Conservation (phyloP, 2,329 filamentous ascomycete genomes). For the Sarocladiaceae sp. region DNA sequence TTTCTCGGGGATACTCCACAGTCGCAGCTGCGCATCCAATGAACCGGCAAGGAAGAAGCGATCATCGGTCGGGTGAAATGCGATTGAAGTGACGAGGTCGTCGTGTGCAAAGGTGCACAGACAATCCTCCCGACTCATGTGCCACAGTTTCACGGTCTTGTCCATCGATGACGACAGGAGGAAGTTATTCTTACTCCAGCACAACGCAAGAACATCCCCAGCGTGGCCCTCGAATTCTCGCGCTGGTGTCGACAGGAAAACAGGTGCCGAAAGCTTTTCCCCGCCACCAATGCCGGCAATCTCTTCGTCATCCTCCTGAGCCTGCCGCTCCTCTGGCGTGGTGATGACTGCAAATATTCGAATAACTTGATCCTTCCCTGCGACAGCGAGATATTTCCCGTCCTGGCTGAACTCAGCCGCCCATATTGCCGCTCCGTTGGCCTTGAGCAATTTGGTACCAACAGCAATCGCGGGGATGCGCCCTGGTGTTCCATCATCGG, state of each 20-base stretch:
- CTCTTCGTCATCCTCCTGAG: constrained; percentile 59
- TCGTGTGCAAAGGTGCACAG: constrained; percentile 91
- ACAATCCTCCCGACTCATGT: constrained; percentile 77
- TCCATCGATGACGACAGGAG: constrained; percentile 95
- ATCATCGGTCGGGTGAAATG: constrained; percentile 91
- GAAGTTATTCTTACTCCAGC: constrained; percentile 99
- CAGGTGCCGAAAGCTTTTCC: constrained; percentile 75
- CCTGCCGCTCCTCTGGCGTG: constrained; percentile 69
- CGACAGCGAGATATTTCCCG: constrained; percentile 85
- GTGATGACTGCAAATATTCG: constrained; percentile 86
- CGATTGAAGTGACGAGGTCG: constrained; percentile 90
- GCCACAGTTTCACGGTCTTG: constrained; percentile 93
- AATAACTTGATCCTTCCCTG: constrained; percentile 79
- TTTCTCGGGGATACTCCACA: constrained; percentile 98
- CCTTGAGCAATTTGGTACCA: constrained; percentile 34
- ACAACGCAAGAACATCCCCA: constrained; percentile 81
- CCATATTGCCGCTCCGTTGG: constrained; percentile 77
- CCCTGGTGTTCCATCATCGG: constrained; percentile 20
- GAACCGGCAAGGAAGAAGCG: constrained; percentile 95
- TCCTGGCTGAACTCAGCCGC: constrained; percentile 88
- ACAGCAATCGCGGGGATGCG: constrained; percentile 29
- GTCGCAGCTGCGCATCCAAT: constrained; percentile 75
- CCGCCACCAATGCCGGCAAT: constrained; percentile 25
- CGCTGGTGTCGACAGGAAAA: constrained; percentile 74
- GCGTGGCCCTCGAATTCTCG: constrained; percentile 79